Evolutionary conservation across 495 filamentous ascomycete genomes (phyloP), one percentile per base, ranked within the genome.

Genomic region (Neurospora discreta): DNA sequence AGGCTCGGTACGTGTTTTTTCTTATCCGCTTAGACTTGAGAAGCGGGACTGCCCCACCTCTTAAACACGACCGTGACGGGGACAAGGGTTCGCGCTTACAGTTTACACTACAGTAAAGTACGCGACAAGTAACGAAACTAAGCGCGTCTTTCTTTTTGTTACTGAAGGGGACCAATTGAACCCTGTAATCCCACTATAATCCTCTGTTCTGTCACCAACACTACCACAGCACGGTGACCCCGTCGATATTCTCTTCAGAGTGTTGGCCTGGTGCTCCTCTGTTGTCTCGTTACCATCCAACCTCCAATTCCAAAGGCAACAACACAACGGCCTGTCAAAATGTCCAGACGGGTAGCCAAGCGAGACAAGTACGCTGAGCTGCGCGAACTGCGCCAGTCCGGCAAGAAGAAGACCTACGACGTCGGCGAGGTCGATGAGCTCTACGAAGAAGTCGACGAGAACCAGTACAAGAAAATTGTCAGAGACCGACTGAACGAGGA

Each of bases 371-470:
- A 96, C 78, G 93, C 91, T 39, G 92, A 98, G 85, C 87, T 98
- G 68, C 87, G 87, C 75, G 92, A 92, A 77, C 87, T 98, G 70
- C 92, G 93, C 71, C 90, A 92, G 75, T 87, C 94, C 13, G 95
- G 95, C 78, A 97, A 97, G 84, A 98, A 93, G 79, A 90, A 91
- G 71, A 90, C 88, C n/a, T 99, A 98, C 83, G 82, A 98, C 79
- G 87, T 98, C 72, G 87, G 92, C 79, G 90, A 98, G 70, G 91
- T 91, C 76, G 90, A 90, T 70, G 88, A 92, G 69, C 84, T 99
- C 46, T 99, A 97, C 82, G 95, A 98, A 71, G 95, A 97, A 79
- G 94, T 98, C 68, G 94, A 98, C 78, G 95, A 99, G 75, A 94
- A 97, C 77, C 91, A 92, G 68, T 99, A 99, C 85, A 97, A 97